phyloP scores from a whole-genome alignment of 2,329 filamentous ascomycete genomes.

The Cladophialophora immunda region DNA sequence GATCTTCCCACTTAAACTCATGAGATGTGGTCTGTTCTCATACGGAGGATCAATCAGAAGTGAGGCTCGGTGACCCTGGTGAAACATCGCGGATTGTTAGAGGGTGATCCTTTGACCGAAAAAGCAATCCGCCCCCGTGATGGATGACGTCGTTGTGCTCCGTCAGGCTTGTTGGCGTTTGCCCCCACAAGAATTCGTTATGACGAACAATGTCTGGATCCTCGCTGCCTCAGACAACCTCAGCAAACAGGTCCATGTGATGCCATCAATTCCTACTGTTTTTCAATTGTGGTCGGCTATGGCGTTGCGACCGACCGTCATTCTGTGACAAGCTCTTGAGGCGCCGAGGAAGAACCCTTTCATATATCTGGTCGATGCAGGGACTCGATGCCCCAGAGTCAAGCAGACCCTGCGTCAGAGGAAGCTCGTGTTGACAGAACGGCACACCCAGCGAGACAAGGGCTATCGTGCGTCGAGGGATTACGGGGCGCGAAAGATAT shows the following conservation, averaged over 20 bases:
- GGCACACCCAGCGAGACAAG: background rate
- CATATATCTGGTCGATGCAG: slow-evolving; percentile 6
- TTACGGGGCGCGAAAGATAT: background rate
- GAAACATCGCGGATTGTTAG: slow-evolving; percentile 25
- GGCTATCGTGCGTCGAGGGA: background rate
- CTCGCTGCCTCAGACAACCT: background rate
- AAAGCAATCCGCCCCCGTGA: slow-evolving; percentile 17
- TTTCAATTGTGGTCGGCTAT: background rate
- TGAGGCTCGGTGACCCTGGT: slow-evolving; percentile 18
- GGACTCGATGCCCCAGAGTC: background rate
- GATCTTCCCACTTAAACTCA: slow-evolving; percentile 11
- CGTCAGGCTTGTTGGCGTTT: background rate
- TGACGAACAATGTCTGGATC: background rate
- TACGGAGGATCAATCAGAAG: slow-evolving; percentile 17
- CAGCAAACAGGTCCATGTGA: background rate
- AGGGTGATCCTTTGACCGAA: slow-evolving; percentile 28
- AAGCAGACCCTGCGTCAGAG: slow-evolving; percentile 3
- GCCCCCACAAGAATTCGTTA: slow-evolving; percentile 2
- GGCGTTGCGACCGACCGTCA: background rate
- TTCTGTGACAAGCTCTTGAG: background rate
- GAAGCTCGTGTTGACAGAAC: slow-evolving; percentile 6
- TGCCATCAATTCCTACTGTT: background rate
- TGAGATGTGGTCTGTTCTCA: background rate
- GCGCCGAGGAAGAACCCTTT: background rate
- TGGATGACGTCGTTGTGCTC: slow-evolving; percentile 28